Base-by-base conservation (phyloP, 306 rosid genomes). In the Prunus mume region DNA sequence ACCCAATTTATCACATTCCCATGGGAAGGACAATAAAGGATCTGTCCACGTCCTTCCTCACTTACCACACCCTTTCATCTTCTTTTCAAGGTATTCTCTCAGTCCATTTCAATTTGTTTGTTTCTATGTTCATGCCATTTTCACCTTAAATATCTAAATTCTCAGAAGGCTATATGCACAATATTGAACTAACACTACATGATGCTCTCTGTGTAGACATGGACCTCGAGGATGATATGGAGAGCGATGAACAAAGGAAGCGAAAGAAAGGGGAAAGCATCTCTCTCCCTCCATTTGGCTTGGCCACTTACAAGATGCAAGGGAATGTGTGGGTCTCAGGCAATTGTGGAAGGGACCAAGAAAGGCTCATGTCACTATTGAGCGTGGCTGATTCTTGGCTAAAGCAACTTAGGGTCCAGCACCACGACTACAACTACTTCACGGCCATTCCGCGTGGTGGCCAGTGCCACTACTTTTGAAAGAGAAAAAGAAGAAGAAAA, bases 1-100 rank as follows among this genome's bases (percentile, higher is more conserved):
- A 92, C 83, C 99, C 99, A 6, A 96, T 96, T 65, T 96, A 96
- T 85, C 99, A 96, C 79, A 96, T 96, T 68, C 99, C 99, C 17
- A 92, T 92, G 99, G 98, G 98, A 71, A 89, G 91, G 80, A 91
- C 98, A 46, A 89, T 96, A 68, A 92, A 89, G 83, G 99, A 91
- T 60, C 87, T 96, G 78, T 88, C 98, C 46, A 86, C 99, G 74
- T 88, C 96, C 79, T 96, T 96, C 84, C 98, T 96, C 76, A 88
- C 97, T 17, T 96, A 92, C 87, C 98, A 96, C 85, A 96, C 98
- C 5, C 93, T 96, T 32, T 92, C 99, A 68, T 96, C 97, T 82
- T 96, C 98, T 14, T 96, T 96, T 78, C 99, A 89, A 87, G 99
- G 99, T 96, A 24, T 47, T 72, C 32, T 69, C 25, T 65, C 34